Evolutionary conservation across 495 filamentous ascomycete species (phyloP).

Genomic region (Tetracladium setigerum): DNA sequence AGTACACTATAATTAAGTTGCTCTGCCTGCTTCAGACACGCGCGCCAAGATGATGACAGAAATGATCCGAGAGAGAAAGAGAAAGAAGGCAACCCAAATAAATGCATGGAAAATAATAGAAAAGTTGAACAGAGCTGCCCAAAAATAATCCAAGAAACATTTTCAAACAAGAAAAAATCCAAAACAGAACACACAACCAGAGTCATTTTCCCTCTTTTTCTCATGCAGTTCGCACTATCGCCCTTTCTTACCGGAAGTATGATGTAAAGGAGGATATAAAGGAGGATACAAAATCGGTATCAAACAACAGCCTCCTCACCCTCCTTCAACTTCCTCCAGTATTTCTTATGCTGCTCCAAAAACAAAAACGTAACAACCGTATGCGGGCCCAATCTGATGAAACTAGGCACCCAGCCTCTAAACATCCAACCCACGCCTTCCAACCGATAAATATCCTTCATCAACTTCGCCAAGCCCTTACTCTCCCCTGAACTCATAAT

Average conservation of each 20-base stretch:
- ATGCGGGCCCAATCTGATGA: constrained; percentile 82
- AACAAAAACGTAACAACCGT: constrained; percentile 95
- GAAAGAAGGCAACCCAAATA: too few species aligned
- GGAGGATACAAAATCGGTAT: neutral
- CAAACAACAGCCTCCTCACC: constrained; percentile 9
- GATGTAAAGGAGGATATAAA: too few species aligned
- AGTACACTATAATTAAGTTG: too few species aligned
- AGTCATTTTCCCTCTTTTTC: neutral
- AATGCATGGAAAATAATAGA: too few species aligned
- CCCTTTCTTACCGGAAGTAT: too few species aligned
- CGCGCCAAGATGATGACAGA: too few species aligned
- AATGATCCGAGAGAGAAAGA: too few species aligned
- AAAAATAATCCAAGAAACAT: neutral
- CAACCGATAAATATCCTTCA: constrained; percentile 61
- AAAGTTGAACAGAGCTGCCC: too few species aligned
- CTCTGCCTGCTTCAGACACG: too few species aligned
- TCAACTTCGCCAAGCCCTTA: constrained; percentile 48
- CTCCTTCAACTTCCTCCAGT: constrained; percentile 46
- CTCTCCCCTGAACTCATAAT: constrained; percentile 72
- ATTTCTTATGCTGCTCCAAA: constrained; percentile 81
- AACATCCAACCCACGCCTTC: constrained; percentile 91
- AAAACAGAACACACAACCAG: neutral
- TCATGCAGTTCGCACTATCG: neutral
- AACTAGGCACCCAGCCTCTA: constrained; percentile 95
- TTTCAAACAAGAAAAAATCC: too few species aligned